Conservation (phyloP, 768 basidiomycete genomes). For the Amanita brunnescens region DNA sequence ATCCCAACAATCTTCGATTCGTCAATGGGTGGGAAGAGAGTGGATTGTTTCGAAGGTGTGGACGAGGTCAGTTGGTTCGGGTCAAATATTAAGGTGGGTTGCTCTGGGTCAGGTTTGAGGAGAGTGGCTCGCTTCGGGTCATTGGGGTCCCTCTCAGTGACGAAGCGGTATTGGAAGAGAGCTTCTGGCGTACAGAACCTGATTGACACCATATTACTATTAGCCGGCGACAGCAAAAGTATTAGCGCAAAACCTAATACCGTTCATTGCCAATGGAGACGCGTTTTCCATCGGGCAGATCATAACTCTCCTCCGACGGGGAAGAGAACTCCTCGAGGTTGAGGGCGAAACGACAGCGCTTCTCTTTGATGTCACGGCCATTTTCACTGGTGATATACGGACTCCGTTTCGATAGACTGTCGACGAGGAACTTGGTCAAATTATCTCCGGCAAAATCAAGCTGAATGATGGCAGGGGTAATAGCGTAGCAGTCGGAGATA, state of each 20-base stretch:
- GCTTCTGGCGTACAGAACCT: slow-evolving; percentile 91
- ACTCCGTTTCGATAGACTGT: slow-evolving; percentile 84
- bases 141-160: no score
- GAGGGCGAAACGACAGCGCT: slow-evolving; percentile 90
- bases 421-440: slow-evolving; percentile 76
- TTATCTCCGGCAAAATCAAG: slow-evolving; percentile 92
- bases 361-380: slow-evolving; percentile 96
- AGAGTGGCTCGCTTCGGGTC: no score
- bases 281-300: slow-evolving; percentile 87
- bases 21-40: no score
- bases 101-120: no score
- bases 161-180: slow-evolving; percentile 60
- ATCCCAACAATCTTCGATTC: no score
- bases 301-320: slow-evolving; percentile 90
- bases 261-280: slow-evolving; percentile 91
- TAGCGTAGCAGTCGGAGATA: slow-evolving; percentile 90
- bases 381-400: slow-evolving; percentile 93
- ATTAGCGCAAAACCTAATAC: no score
- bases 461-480: slow-evolving; percentile 89
- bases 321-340: slow-evolving; percentile 91
- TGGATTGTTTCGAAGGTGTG: no score
- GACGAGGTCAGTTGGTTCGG: no score
- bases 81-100: no score
- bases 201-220: slow-evolving; percentile 40
- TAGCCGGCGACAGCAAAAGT: no score